Evolutionary conservation across 2,329 filamentous ascomycete genomes (phyloP), one percentile per base, ranked within the genome.

Genomic region (Akanthomyces lecanii): DNA sequence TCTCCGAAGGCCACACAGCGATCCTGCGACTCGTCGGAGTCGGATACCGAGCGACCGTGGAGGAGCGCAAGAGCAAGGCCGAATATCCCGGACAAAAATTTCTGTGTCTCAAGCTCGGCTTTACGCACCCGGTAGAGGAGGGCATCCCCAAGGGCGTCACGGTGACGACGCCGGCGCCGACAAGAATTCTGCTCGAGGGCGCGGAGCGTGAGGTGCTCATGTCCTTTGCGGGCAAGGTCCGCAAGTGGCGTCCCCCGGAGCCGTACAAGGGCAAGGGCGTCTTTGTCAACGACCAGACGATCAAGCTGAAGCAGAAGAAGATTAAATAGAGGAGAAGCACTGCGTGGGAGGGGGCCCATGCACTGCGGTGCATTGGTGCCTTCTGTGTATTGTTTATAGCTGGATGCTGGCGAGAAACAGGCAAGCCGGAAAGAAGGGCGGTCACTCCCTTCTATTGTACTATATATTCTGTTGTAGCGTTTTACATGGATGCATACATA

Each of bases 211-310:
- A 96, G 77, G 84, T 88, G 55, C 87, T 99, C 66, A 95, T 92
- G 83, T 88, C 90, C 64, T 97, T 98, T 76, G 95, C 95, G 21
- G 95, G 95, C 0, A 82, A 88, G 69, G 96, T 99, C 69, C 84
- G 92, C 70, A 85, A 82, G 77, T 98, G 94, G 94, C 88, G 95
- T 73, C 85, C 85, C 67, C 95, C 95, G 36, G 95, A 99, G 79
- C 95, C 95, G 67, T 99, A 99, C 79, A 99, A 99, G 86, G 95
- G 95, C 69, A 98, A 99, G 86, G 95, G 95, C 70, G 96, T 99
- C 70, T 99, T 98, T 75, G 89, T 99, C 71, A 96, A 98, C 73
- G 92, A 93, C 67, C 92, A 99, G 83, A 97, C 92, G 36, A 97
- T 99, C 79, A 96, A 90, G 84, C 77, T 99, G 77, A 99, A 99